Conservation (phyloP, 305 asterid species). For the Solanum hybrid region DNA sequence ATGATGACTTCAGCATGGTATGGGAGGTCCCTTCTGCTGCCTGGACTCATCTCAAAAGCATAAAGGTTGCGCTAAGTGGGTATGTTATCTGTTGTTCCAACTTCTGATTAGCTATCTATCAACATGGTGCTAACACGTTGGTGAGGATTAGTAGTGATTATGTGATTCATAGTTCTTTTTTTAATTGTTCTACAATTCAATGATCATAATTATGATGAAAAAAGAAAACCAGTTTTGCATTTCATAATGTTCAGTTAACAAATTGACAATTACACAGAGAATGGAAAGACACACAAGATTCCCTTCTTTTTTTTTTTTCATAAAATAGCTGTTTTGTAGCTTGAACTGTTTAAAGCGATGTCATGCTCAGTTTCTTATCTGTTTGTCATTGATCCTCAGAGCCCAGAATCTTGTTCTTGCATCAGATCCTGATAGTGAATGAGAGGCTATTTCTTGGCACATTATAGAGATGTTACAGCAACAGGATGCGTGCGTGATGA, state of each 20-base stretch:
- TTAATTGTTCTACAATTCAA: not conserved
- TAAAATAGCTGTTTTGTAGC: not conserved
- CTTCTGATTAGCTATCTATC: not conserved
- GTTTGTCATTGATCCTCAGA: slow-evolving; percentile 41
- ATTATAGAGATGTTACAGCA: slow-evolving; percentile 85
- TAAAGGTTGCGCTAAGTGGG: slow-evolving; percentile 82
- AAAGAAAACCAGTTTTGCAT: not conserved
- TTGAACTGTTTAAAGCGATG: not conserved
- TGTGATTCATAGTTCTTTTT: not conserved
- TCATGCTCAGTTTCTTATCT: slow-evolving; percentile 19
- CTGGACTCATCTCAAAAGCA: slow-evolving; percentile 94
- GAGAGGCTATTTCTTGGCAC: slow-evolving; percentile 98
- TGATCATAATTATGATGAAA: not conserved
- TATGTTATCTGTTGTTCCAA: slow-evolving; percentile 28
- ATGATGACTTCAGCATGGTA: too few species aligned
- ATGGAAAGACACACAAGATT: not conserved
- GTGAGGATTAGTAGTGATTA: not conserved
- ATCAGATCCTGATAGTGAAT: slow-evolving; percentile 95
- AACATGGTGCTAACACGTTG: not conserved
- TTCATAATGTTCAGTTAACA: not conserved
- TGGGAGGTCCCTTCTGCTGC: slow-evolving; percentile 32
- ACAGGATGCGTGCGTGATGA: slow-evolving; percentile 72
- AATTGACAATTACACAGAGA: not conserved
- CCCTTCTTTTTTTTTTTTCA: not conserved
- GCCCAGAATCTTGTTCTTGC: slow-evolving; percentile 87